Percentiles rank a stretch among this genome's conserved stretches.
Evolutionary conservation across 352 stramenopile genomes (phyloP).

Genomic region (Globisporangium paroecandrum): DNA sequence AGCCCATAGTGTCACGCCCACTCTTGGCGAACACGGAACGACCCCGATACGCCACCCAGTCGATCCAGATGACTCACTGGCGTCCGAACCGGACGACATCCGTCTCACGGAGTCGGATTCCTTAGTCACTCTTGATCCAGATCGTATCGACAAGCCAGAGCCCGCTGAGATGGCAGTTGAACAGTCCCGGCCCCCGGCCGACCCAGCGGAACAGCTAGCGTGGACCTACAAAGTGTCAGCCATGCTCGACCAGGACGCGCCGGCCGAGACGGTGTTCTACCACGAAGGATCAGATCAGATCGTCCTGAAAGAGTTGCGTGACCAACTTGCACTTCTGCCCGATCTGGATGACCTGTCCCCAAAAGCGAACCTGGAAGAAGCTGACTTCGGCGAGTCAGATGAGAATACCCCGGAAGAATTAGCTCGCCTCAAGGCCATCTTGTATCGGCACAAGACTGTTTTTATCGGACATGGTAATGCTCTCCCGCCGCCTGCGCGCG

Average conservation of each 20-base stretch:
- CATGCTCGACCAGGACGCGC: background rate
- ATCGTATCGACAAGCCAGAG: too few relatives aligned
- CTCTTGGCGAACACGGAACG: too few relatives aligned
- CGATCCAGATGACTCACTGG: too few relatives aligned
- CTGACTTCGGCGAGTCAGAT: background rate
- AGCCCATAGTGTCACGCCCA: too few relatives aligned
- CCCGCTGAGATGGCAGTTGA: too few relatives aligned
- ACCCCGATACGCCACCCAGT: too few relatives aligned
- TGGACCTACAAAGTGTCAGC: background rate
- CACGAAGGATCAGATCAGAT: conserved; percentile 1
- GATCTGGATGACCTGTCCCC: background rate
- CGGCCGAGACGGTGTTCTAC: background rate
- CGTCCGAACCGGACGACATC: too few relatives aligned
- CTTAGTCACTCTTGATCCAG: too few relatives aligned
- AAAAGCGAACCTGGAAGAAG: background rate
- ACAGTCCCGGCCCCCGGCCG: too few relatives aligned
- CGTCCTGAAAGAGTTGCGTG: background rate
- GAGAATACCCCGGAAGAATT: background rate
- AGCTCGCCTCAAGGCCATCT: background rate
- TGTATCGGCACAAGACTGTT: background rate
- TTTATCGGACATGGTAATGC: background rate
- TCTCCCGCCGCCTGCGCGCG: background rate
- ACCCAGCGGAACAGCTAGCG: background rate
- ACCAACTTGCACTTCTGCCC: background rate
- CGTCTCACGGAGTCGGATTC: too few relatives aligned